phyloP scores from a whole-genome alignment of 2,329 filamentous ascomycete species.

The Neobulgaria alba region DNA sequence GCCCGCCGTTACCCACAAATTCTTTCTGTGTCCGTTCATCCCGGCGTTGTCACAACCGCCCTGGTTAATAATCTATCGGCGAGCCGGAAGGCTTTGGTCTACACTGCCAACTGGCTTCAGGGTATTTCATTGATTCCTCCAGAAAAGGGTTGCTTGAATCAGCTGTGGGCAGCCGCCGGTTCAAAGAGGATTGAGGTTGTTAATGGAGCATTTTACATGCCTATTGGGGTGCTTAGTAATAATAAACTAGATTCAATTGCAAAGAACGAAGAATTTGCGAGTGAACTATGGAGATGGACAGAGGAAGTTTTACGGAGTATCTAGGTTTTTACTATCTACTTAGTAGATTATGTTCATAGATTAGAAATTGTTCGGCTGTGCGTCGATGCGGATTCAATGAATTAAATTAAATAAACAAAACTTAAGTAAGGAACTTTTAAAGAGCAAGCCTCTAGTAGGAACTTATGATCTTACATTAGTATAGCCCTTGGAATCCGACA shows the following conservation, averaged over 20 bases:
- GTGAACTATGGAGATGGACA: slow-evolving; percentile 35
- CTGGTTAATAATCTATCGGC: slow-evolving; percentile 1
- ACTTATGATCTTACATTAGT: too few relatives aligned
- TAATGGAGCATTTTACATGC: slow-evolving; percentile 31
- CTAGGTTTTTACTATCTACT: too few relatives aligned
- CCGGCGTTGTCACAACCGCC: slow-evolving; percentile 25
- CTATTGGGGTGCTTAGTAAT: slow-evolving; percentile 27
- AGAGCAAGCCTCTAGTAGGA: too few relatives aligned
- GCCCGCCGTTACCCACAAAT: slow-evolving; percentile 33
- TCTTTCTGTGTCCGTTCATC: slow-evolving; percentile 33
- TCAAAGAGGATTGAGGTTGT: slow-evolving; percentile 18
- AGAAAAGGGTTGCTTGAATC: slow-evolving; percentile 32
- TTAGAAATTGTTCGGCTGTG: too few relatives aligned
- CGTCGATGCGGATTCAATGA: too few relatives aligned
- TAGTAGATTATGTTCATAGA: too few relatives aligned
- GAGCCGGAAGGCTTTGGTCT: neutral
- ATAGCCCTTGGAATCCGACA: too few relatives aligned
- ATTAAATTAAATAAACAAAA: too few relatives aligned
- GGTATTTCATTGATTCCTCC: slow-evolving; percentile 3
- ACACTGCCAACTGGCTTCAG: neutral
- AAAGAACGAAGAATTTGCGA: slow-evolving; percentile 27
- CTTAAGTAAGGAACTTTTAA: too few relatives aligned
- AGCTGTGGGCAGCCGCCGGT: slow-evolving; percentile 35
- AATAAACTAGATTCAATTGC: slow-evolving; percentile 16
- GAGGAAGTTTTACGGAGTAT: too few relatives aligned